phyloP scores from a whole-genome alignment of 2,329 filamentous ascomycete species.

The Apiospora kogelbergensis region DNA sequence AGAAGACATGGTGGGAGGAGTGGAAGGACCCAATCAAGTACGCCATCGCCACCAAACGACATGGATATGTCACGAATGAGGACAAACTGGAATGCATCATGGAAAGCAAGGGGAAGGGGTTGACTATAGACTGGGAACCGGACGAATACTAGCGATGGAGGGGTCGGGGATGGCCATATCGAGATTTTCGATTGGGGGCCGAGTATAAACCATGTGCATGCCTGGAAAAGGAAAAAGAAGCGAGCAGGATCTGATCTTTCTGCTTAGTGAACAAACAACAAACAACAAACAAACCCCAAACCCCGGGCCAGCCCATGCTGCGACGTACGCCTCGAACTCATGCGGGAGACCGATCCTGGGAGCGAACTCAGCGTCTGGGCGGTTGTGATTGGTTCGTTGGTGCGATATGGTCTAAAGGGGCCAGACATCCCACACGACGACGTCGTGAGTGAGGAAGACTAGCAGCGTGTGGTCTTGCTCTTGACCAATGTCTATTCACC shows the following conservation, averaged over 20 bases:
- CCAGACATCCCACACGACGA: background rate
- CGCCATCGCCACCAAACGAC: constrained; percentile 34
- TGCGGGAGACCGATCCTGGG: background rate
- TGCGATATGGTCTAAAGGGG: background rate
- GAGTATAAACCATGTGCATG: background rate
- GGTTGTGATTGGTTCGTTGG: background rate
- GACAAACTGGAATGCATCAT: constrained; percentile 53
- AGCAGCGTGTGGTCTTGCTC: background rate
- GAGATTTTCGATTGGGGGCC: background rate
- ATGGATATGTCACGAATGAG: constrained; percentile 51
- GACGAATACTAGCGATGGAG: background rate
- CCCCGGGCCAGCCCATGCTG: background rate
- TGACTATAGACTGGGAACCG: constrained; percentile 3
- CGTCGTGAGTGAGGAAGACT: background rate
- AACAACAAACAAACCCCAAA: too few species aligned
- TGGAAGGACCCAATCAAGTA: constrained; percentile 47
- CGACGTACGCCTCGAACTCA: background rate
- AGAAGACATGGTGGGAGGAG: constrained; percentile 56
- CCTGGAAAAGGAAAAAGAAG: background rate
- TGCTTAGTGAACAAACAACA: background rate
- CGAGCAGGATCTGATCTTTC: background rate
- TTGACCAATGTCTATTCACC: background rate
- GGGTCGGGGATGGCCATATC: background rate
- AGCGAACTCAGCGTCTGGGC: background rate
- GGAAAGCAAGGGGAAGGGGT: constrained; percentile 24